Conservation (phyloP, 495 filamentous ascomycete species). For the Glarea lozoyensis region DNA sequence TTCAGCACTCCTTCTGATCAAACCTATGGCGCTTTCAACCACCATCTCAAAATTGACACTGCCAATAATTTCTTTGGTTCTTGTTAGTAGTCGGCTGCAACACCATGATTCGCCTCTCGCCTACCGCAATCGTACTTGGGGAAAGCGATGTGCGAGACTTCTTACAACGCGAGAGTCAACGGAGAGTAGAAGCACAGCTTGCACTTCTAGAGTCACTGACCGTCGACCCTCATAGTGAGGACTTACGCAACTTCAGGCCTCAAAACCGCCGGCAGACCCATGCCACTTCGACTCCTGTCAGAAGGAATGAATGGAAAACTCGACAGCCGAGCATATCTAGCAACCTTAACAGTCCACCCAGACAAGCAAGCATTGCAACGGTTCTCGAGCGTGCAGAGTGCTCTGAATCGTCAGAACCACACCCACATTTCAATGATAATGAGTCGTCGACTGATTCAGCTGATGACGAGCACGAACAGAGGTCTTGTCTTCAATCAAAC, state of each 20-base stretch:
- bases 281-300: background rate
- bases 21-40: too few relatives aligned
- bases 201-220: too few relatives aligned
- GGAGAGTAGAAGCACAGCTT: conserved; percentile 6
- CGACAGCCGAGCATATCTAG: too few relatives aligned
- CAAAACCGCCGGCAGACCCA: background rate
- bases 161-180: conserved; percentile 26
- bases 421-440: too few relatives aligned
- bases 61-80: too few relatives aligned
- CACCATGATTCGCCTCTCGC: conserved; percentile 46
- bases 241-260: background rate
- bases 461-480: too few relatives aligned
- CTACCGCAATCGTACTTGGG: conserved; percentile 43
- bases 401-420: background rate
- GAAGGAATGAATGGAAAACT: conserved; percentile 5
- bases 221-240: conserved; percentile 19
- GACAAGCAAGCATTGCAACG: too few relatives aligned
- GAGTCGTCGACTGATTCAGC: too few relatives aligned
- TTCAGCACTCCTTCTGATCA: too few relatives aligned
- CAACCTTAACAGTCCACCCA: too few relatives aligned
- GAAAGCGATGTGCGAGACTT: conserved; percentile 44
- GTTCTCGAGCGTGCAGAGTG: too few relatives aligned
- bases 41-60: conserved; percentile 1
- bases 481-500: background rate
- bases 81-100: background rate